Conservation (phyloP, 352 stramenopile species). For the Phytopythium vexans region DNA sequence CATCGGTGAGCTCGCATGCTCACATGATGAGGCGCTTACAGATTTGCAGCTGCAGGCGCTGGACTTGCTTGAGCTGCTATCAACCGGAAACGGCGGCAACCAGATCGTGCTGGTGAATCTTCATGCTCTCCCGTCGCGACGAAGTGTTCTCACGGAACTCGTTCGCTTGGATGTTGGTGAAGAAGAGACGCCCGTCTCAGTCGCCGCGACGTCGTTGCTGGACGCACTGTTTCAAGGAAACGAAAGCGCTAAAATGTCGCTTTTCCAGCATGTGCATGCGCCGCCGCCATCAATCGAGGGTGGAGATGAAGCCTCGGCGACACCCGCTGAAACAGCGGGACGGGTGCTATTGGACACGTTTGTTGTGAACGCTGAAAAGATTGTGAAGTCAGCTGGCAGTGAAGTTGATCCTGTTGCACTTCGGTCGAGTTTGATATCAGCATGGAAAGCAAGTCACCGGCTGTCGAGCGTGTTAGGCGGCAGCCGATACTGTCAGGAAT, state of each 20-base stretch:
- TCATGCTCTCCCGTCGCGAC: slow-evolving; percentile 33
- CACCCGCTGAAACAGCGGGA: slow-evolving; percentile 24
- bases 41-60: slow-evolving; percentile 64
- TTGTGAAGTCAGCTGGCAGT: slow-evolving; percentile 17
- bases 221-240: slow-evolving; percentile 63
- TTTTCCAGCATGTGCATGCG: slow-evolving; percentile 65
- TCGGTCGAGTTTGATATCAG: slow-evolving; percentile 21
- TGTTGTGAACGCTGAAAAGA: slow-evolving; percentile 41
- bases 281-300: slow-evolving; percentile 29
- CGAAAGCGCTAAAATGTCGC: slow-evolving; percentile 57
- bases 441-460: slow-evolving; percentile 72
- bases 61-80: slow-evolving; percentile 58
- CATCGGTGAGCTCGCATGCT: slow-evolving; percentile 68
- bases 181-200: slow-evolving; percentile 58
- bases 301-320: slow-evolving; percentile 12
- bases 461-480: slow-evolving; percentile 39
- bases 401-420: slow-evolving; percentile 13
- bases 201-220: slow-evolving; percentile 53
- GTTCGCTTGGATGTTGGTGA: slow-evolving; percentile 52
- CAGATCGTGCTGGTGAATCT: slow-evolving; percentile 76
- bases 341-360: slow-evolving; percentile 52
- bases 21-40: slow-evolving; percentile 28
- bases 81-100: slow-evolving; percentile 47
- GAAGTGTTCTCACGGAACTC: slow-evolving; percentile 53
- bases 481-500: slow-evolving; percentile 64